Evolutionary conservation across 768 basidiomycete genomes (phyloP).

Genomic region (Albatrellus ellisii): DNA sequence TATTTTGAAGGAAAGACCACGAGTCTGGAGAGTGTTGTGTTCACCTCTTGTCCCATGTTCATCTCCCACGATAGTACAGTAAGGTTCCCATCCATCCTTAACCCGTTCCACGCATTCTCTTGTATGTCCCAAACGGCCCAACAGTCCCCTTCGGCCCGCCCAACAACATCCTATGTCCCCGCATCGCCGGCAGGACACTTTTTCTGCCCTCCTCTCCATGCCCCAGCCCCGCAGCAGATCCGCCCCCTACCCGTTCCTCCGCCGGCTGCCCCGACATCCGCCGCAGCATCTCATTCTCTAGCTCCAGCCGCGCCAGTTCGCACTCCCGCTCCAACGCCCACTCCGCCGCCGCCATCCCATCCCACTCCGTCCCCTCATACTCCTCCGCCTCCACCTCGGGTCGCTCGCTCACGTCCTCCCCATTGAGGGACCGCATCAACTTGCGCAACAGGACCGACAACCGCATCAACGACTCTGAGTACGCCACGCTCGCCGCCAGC

Average conservation of each 20-base stretch:
- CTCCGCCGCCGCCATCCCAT: slow-evolving; percentile 34
- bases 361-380: slow-evolving; percentile 19
- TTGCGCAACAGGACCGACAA: slow-evolving; percentile 58
- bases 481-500: slow-evolving; percentile 46
- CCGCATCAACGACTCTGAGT: slow-evolving; percentile 56
- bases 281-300: slow-evolving; percentile 76
- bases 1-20: too few species aligned
- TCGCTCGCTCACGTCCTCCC: slow-evolving; percentile 34
- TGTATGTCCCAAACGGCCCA: slow-evolving; percentile 14
- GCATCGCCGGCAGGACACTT: slow-evolving; percentile 9
- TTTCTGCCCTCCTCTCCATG: slow-evolving; percentile 12
- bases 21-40: too few species aligned
- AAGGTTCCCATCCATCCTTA: too few species aligned
- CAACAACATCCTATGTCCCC: slow-evolving; percentile 3
- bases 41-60: too few species aligned
- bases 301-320: slow-evolving; percentile 77
- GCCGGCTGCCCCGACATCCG: slow-evolving; percentile 45
- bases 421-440: slow-evolving; percentile 54
- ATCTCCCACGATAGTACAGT: too few species aligned
- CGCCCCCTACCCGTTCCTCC: not conserved
- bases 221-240: not conserved
- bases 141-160: slow-evolving; percentile 15
- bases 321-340: slow-evolving; percentile 81
- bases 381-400: slow-evolving; percentile 6
- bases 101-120: slow-evolving; percentile 6